Evolutionary conservation across 345 rosid genomes (phyloP), one percentile per base, ranked within the genome.

Genomic region (Linum lewisii): DNA sequence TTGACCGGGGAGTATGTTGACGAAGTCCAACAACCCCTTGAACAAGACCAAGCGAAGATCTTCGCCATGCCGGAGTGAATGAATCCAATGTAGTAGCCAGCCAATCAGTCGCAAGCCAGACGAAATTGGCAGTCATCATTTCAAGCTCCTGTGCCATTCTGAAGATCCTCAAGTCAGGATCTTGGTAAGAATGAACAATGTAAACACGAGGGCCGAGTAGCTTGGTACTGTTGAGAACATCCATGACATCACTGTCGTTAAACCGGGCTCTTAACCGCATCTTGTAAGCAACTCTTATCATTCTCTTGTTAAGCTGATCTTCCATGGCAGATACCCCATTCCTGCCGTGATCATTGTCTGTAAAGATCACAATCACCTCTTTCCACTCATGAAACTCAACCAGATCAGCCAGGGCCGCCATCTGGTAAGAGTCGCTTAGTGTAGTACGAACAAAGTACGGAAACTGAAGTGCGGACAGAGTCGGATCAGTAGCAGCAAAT

Each of bases 51-150:
- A 22, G 6, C 0, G 15, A 20, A 2, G 66, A 24, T 29, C 34
- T 29, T 29, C 34, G 34, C n/a, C 21, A 7, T 7, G 29, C 14
- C 1, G 32, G 44, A 15, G 61, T 25, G 3, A 9, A 2, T 2
- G 72, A 21, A 57, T 61, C 66, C 21, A 68, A 4, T 16, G 57
- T 52, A 9, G 38, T 29, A 32, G 66, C 45, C 5, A 68, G 42
- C 66, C 63, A 68, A 24, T 62, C 42, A 0, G 72, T 61, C 18
- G 55, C 72, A 0, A 68, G 51, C 72, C 72, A 68, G 16, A 68
- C 72, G 6, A 55, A 68, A 5, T 50, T 51, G 2, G 18, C 18
- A 0, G 5, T 26, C 55, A 49, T 57, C 72, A 68, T 62, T 18
- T 45, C 66, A 2, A 54, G 36, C 9, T 21, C 1, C 21, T 26